Base-by-base conservation (phyloP, 352 stramenopile species). In the Phytophthora vignae region DNA sequence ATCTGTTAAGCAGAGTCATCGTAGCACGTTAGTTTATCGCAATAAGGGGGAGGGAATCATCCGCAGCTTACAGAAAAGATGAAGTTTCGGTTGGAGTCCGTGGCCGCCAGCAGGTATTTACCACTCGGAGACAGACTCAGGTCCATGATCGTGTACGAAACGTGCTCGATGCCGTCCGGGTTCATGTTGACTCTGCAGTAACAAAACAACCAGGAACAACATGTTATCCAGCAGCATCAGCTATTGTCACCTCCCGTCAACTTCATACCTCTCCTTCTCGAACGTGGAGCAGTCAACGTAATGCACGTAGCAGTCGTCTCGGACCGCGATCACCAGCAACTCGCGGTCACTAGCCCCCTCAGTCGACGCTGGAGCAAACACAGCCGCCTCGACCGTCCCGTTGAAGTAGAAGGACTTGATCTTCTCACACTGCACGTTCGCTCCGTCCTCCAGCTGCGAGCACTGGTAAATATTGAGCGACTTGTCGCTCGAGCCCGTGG, bases 81-180 rank as follows among this genome's bases (percentile, higher is more conserved):
- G 60, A 96, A 93, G 64, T 93, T 87, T 31, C 87, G 87, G 50
- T 90, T 90, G n/a, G 85, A 82, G 75, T 96, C 89, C 12, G 89
- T 96, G 46, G 89, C 87, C 12, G 85, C 88, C 21, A 96, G 80
- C 17, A 94, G 69, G 29, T 93, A 96, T 48, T 95, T 94, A 52
- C 82, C 82, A 56, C 71, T 91, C 0, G 89, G 87, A 6, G 87
- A 94, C 25, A 90, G 61, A 25, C 77, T 87, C 53, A 96, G 63
- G 58, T 96, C 86, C 84, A 96, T 92, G 60, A 96, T 96, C 50
- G 85, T 93, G 68, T 93, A 96, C 22, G 89, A 96, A 7, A 95
- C 87, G 71, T 96, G 89, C 65, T 96, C 89, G 46, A 94, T 96
- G 11, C 73, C 85, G 50, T 96, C 89, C 29, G 85, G 76, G 63